phyloP scores from a whole-genome alignment of 768 basidiomycete species.

The Porpolomopsis calyptriformis region DNA sequence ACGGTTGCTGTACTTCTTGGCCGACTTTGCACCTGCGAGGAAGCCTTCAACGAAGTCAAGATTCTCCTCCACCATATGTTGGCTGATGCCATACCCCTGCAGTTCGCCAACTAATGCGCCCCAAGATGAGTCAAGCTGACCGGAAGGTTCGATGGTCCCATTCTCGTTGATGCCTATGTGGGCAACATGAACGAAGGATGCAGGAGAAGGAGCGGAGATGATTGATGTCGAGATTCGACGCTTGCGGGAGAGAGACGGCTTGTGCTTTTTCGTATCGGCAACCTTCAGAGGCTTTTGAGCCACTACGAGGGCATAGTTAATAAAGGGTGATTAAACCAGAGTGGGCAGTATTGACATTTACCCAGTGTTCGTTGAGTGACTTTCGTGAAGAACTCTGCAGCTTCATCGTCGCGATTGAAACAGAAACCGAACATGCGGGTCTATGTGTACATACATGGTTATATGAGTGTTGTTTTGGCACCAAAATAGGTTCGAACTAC shows the following conservation, averaged over 20 bases:
- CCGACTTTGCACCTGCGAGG: constrained; percentile 22
- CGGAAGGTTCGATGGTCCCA: constrained; percentile 43
- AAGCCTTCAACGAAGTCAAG: constrained; percentile 24
- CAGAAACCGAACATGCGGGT: constrained; percentile 44
- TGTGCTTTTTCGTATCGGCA: background rate
- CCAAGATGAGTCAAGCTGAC: constrained; percentile 46
- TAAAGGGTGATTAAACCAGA: background rate
- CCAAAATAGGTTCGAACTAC: constrained; percentile 16
- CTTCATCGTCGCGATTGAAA: constrained; percentile 41
- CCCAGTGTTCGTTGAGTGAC: constrained; percentile 24
- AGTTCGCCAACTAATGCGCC: constrained; percentile 10
- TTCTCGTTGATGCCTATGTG: constrained; percentile 49
- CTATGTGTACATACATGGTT: constrained; percentile 26
- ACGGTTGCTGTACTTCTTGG: constrained; percentile 10
- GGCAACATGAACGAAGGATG: constrained; percentile 56
- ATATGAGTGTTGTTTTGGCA: background rate
- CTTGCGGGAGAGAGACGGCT: constrained; percentile 17
- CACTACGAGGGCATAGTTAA: background rate
- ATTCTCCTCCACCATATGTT: constrained; percentile 18
- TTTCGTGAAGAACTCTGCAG: constrained; percentile 28
- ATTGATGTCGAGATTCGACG: constrained; percentile 26
- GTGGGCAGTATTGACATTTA: constrained; percentile 16
- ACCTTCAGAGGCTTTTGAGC: background rate
- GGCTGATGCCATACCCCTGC: constrained; percentile 14
- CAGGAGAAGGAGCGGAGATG: constrained; percentile 48